Conservation (phyloP, 106 monocot genomes). For the Acorus calamus region DNA sequence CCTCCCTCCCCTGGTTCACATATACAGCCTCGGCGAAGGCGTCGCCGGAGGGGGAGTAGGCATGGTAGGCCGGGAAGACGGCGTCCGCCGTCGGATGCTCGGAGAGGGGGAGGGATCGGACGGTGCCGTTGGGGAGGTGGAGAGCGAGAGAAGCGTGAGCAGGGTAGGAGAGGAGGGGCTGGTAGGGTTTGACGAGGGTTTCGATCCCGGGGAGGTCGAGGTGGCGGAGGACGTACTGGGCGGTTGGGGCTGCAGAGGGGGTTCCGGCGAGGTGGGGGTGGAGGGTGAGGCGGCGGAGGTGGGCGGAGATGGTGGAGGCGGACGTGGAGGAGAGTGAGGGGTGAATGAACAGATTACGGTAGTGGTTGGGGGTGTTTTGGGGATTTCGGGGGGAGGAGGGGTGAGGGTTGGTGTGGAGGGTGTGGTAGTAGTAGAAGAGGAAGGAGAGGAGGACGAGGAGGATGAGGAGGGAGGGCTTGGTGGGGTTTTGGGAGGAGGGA, state of each 20-base stretch:
- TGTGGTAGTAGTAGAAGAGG: constrained; percentile 1
- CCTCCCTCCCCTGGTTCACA: constrained; percentile 46
- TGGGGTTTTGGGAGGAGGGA: constrained; percentile 2
- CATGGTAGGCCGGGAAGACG: constrained; percentile 56
- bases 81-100: constrained; percentile 27
- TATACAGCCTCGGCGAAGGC: constrained; percentile 40
- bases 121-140: constrained; percentile 20
- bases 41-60: constrained; percentile 65
- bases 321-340: constrained; percentile 32
- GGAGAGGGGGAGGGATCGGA: constrained; percentile 28
- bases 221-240: constrained; percentile 46
- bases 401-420: not conserved
- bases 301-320: constrained; percentile 55
- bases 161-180: constrained; percentile 68
- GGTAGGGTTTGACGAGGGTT: constrained; percentile 26
- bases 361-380: constrained; percentile 3
- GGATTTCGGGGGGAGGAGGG: constrained; percentile 2
- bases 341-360: constrained; percentile 13
- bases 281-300: constrained; percentile 55
- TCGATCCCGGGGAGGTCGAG: constrained; percentile 37
- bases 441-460: constrained; percentile 7
- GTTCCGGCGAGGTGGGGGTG: constrained; percentile 81
- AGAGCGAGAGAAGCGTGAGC: constrained; percentile 47
- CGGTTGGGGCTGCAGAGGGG: constrained; percentile 16
- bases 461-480: constrained; percentile 19